Evolutionary conservation across 768 basidiomycete genomes (phyloP), one percentile per base, ranked within the genome.

Genomic region (Serendipita indica): DNA sequence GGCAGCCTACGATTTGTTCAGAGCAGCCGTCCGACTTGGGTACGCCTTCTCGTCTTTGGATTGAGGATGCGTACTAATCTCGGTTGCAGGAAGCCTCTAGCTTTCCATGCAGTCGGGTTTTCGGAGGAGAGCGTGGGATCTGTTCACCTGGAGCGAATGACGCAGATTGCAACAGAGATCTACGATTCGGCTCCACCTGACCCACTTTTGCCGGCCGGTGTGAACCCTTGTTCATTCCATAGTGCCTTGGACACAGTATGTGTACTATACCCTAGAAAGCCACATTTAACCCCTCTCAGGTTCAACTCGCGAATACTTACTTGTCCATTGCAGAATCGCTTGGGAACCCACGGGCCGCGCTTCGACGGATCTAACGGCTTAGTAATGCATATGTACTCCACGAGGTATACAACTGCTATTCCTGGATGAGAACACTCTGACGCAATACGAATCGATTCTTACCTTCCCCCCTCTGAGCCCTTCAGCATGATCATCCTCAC

Each of bases 81-180:
- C 56, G 16, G 0, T 13, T 5, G 3, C n/a, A 82, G 81, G 13
- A 78, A 79, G 69, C 68, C 79, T 0, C 68, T 80, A 1, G 79
- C 81, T 0, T 77, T 82, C 64, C 80, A 82, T 43, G 65, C 80
- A 0, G 77, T 83, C 18, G 73, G 77, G 0, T 82, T 83, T 39
- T 81, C 78, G 3, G 68, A 69, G 0, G 63, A 68, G 32, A 33
- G 10, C 7, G 33, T 63, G 37, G 6, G 63, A 61, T 39, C 37
- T 10, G 3, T 60, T 63, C 45, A 58, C 16, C 67, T 83, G 22
- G 71, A 71, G 22, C 69, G 74, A 14, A 82, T 82, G 81, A 72
- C 74, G 1, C 65, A 74, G 3, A 72, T 81, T 16, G 80, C 81
- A 0, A 64, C 62, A 4, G 74, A 77, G 45, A 70, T 74, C 2